phyloP scores from a whole-genome alignment of 345 rosid species.

The Brassica nigra region DNA sequence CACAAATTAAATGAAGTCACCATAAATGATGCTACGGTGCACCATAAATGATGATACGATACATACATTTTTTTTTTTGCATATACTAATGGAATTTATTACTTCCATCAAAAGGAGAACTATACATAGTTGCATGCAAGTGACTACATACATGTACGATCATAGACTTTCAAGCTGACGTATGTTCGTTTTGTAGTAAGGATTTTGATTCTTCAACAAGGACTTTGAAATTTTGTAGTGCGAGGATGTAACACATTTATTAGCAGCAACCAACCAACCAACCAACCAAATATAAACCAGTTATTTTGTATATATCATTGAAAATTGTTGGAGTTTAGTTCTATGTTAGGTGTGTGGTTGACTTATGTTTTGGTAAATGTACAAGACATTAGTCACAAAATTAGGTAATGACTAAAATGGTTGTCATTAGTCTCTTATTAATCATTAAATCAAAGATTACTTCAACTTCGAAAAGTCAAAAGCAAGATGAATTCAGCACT shows the following conservation, averaged over 20 bases:
- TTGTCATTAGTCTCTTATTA: not conserved
- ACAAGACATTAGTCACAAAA: constrained; percentile 19
- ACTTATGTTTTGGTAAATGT: constrained; percentile 12
- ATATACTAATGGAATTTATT: not conserved
- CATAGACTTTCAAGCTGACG: constrained; percentile 7
- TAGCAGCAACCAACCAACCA: constrained; percentile 22
- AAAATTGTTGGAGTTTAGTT: constrained; percentile 12
- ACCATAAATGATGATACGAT: constrained; percentile 2
- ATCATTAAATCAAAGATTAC: not conserved
- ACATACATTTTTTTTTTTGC: not conserved
- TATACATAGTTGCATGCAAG: not conserved
- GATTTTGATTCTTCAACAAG: constrained; percentile 18
- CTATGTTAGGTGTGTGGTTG: constrained; percentile 12
- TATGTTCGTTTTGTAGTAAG: constrained; percentile 4
- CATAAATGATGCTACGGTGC: constrained; percentile 6
- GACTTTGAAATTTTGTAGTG: constrained; percentile 17
- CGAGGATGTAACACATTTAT: constrained; percentile 19
- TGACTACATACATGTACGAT: not conserved
- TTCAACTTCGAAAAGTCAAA: not conserved
- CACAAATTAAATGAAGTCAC: constrained; percentile 23
- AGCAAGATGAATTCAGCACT: not conserved
- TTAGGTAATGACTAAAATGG: constrained; percentile 21
- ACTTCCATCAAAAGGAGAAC: constrained; percentile 9
- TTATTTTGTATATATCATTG: not conserved
- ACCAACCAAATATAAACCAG: not conserved